Evolutionary conservation across 192 early-diverging fungal species (phyloP), one percentile per base, ranked within the genome.

Genomic region (Coemansia sp.): DNA sequence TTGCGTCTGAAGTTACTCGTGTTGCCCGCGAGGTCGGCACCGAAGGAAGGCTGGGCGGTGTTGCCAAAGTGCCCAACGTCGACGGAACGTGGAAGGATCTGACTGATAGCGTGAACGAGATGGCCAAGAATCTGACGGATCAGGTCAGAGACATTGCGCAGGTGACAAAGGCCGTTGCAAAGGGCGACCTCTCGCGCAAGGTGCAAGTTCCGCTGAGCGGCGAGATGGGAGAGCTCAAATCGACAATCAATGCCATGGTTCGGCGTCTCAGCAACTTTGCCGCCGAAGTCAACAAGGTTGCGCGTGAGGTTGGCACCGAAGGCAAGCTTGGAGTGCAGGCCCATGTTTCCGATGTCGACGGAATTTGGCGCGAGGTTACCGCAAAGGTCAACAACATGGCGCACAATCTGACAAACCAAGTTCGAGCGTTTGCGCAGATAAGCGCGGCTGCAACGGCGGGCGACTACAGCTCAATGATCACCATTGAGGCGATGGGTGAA

Each of bases 361-460:
- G 92, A 39, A 87, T 85, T 0, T 94, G 92, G 92, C 88, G 88
- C 56, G 92, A 92, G 10, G 71, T 92, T 8, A 92, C 91, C 1
- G 79, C 82, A 32, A 91, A 89, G 65, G 91, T 90, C 67, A 91
- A 91, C 76, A 87, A 79, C 37, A 91, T 91, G 90, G 90, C 88
- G 12, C 62, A 77, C 39, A 92, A 92, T 56, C 71, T 91, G 67
- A 90, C 88, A 10, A 84, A 89, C 22, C 92, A 93, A 71, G 90
- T 93, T 60, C 89, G 92, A 32, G 90, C 90, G 0, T 94, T 94
- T 84, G 90, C 89, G 19, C 86, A 87, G 63, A 94, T 94, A 59
- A 88, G 86, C 4, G 85, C 87, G 39, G 90, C 91, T 0, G 90
- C 90, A 3, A 87, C 90, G 8, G 88, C 86, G 8, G 88, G 88